Evolutionary conservation across 371 early-diverging fungal species (phyloP).

Genomic region (Dinochytrium kinnereticum): DNA sequence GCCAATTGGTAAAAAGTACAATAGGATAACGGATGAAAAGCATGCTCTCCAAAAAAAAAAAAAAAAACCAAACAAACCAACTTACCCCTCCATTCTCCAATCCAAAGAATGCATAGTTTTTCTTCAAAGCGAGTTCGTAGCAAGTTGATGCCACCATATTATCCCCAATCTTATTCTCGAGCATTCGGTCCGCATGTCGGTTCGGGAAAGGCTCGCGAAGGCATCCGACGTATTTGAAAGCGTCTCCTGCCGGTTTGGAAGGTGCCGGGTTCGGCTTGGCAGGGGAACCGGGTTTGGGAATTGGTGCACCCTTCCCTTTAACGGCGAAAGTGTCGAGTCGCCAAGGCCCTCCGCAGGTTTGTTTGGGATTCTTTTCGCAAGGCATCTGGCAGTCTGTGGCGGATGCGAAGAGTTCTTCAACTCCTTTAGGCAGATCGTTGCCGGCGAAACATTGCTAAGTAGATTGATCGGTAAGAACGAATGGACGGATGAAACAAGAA

Average conservation of each 20-base stretch:
- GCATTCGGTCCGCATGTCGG: neutral
- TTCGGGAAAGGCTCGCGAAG: neutral
- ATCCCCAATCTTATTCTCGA: neutral
- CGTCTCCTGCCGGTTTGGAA: neutral
- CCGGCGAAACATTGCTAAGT: neutral
- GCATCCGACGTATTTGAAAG: neutral
- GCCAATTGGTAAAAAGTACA: no score
- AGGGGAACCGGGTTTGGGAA: no score
- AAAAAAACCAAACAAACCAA: neutral
- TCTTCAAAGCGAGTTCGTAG: neutral
- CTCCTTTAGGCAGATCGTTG: neutral
- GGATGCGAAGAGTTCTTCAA: neutral
- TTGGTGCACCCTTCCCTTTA: no score
- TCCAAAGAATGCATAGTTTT: neutral
- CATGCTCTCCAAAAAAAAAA: no score
- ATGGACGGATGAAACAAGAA: no score
- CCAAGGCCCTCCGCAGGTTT: neutral
- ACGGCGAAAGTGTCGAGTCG: neutral
- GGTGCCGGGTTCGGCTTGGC: no score
- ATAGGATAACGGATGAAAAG: no score
- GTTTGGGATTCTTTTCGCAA: neutral
- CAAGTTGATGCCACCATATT: neutral
- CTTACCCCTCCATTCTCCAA: neutral
- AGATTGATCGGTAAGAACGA: no score
- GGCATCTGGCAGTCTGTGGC: neutral